A percentile compares a stretch with the other conserved stretches of the same genome.
Conservation (phyloP, 176 grass and related monocot species). For the Aegilops bicornis region DNA sequence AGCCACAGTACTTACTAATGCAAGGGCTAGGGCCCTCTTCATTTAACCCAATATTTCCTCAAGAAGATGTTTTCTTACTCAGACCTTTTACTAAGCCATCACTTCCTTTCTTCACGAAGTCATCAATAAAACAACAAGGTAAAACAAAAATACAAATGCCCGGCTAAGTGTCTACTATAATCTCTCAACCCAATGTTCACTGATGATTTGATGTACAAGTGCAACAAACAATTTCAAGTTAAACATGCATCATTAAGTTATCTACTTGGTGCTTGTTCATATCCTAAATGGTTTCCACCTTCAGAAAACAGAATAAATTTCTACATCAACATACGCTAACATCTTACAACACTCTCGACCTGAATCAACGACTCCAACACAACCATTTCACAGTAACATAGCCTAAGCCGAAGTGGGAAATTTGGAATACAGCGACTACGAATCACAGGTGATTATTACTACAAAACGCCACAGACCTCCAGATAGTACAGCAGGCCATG, state of each 20-base stretch:
- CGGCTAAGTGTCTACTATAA: background rate
- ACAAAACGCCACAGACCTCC: background rate
- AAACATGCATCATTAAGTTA: background rate
- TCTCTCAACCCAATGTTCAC: background rate
- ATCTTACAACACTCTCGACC: background rate
- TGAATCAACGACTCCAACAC: background rate
- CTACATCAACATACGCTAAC: background rate
- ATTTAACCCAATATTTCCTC: conserved; percentile 35
- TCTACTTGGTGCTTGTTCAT: background rate
- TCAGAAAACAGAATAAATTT: background rate
- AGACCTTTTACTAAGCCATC: conserved; percentile 81
- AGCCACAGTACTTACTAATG: conserved; percentile 57
- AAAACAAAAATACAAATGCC: no score
- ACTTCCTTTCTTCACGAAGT: conserved; percentile 53
- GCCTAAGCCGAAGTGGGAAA: background rate
- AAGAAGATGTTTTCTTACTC: conserved; percentile 54
- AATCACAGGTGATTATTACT: background rate
- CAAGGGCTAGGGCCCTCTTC: conserved; percentile 71
- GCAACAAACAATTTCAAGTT: background rate
- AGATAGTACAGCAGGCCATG: background rate
- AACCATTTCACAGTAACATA: background rate
- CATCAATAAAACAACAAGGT: background rate
- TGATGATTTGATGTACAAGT: background rate
- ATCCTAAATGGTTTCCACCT: background rate
- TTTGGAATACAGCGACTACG: background rate